Evolutionary conservation across 805 yeast genomes (phyloP).

Genomic region (Phaffomyces thermotolerans): DNA sequence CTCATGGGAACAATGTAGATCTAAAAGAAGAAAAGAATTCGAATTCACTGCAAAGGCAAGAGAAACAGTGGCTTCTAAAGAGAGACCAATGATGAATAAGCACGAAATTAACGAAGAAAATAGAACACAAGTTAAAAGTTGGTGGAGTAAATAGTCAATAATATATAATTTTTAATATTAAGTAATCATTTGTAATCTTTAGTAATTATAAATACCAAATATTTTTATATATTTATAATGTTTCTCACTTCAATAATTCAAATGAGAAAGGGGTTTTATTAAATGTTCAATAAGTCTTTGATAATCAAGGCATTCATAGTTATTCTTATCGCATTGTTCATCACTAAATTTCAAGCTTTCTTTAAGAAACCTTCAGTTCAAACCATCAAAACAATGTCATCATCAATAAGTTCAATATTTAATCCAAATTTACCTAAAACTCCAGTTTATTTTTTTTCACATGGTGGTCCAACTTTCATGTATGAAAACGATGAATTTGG

Average conservation of each 20-base stretch:
- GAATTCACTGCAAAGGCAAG: constrained; percentile 66
- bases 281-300: not conserved
- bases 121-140: constrained; percentile 21
- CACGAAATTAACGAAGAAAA: constrained; percentile 20
- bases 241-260: too few relatives aligned
- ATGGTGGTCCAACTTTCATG: constrained; percentile 80
- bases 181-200: too few relatives aligned
- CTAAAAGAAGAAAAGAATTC: constrained; percentile 56
- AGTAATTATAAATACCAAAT: too few relatives aligned
- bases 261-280: too few relatives aligned
- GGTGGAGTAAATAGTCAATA: constrained; percentile 24
- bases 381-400: not conserved
- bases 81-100: constrained; percentile 29
- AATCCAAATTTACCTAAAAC: constrained; percentile 19
- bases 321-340: constrained; percentile 14
- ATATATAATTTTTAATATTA: too few relatives aligned
- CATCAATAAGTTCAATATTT: constrained; percentile 6
- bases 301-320: constrained; percentile 5
- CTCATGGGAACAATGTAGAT: constrained; percentile 91
- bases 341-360: constrained; percentile 6
- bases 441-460: constrained; percentile 68
- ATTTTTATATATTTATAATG: too few relatives aligned
- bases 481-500: constrained; percentile 42
- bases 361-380: not conserved
- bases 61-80: constrained; percentile 33